Evolutionary conservation across 2,329 filamentous ascomycete species (phyloP).

Genomic region (Furcasterigmium furcatum): DNA sequence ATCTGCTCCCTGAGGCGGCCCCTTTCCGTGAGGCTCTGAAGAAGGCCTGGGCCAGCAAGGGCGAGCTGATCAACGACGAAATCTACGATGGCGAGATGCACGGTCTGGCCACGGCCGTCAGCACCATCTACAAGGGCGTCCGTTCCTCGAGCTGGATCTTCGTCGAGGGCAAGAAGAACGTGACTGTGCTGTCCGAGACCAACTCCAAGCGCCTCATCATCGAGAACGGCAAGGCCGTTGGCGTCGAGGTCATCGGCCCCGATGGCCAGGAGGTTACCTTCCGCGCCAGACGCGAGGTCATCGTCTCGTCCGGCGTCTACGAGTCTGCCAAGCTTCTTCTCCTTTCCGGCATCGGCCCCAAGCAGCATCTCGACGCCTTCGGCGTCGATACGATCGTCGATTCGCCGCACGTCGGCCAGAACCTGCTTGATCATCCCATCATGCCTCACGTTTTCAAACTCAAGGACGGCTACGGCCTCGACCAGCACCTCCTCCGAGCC

Average conservation of each 20-base stretch:
- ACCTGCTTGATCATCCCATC: slow-evolving; percentile 61
- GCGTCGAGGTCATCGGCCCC: slow-evolving; percentile 41
- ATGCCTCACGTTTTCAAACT: slow-evolving; percentile 45
- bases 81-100: slow-evolving; percentile 53
- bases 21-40: slow-evolving; percentile 47
- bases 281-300: slow-evolving; percentile 45
- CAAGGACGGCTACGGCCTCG: slow-evolving; percentile 35
- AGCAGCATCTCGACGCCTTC: slow-evolving; percentile 45
- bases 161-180: slow-evolving; percentile 49
- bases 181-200: slow-evolving; percentile 44
- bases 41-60: slow-evolving; percentile 51
- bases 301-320: slow-evolving; percentile 50
- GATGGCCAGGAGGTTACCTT: slow-evolving; percentile 37
- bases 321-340: slow-evolving; percentile 64
- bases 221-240: slow-evolving; percentile 37
- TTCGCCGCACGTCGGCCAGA: slow-evolving; percentile 60
- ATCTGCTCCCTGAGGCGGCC: slow-evolving; percentile 47
- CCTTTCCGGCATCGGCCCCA: slow-evolving; percentile 60
- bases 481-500: slow-evolving; percentile 35
- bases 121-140: slow-evolving; percentile 55
- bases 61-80: slow-evolving; percentile 46
- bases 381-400: slow-evolving; percentile 52
- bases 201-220: slow-evolving; percentile 53
- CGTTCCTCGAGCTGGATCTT: slow-evolving; percentile 49
- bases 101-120: slow-evolving; percentile 49